Evolutionary conservation across 2,329 filamentous ascomycete genomes (phyloP), one percentile per base, ranked within the genome.

Genomic region (Ophiostoma ips): DNA sequence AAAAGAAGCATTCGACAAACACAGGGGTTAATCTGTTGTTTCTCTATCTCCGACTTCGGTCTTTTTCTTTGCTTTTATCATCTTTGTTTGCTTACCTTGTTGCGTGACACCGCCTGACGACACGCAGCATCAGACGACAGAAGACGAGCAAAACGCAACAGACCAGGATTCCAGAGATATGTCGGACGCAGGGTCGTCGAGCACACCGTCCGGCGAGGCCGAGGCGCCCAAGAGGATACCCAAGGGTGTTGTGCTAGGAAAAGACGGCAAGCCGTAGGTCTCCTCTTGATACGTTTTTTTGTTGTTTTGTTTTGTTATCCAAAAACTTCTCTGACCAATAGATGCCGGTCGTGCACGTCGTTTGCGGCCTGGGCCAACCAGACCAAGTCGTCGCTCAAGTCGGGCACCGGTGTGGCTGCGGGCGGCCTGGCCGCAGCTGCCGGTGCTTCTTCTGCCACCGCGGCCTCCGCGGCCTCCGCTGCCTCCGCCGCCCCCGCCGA

Each of bases 261-360:
- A 83, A 55, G 84, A 92, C 68, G 86, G 86, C 50, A 92, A 92
- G 66, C 86, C 86, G 86, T 90, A 24, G 11, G 49, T 44, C 13
- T 49, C 9, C n/a, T n/a, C n/a, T n/a, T n/a, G n/a, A n/a, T n/a
- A n/a, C n/a, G n/a, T n/a, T n/a, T n/a, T n/a, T n/a, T 34, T 21
- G 19, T 28, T 37, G 5, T 36, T 37, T 1, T 5, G 28, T 34
- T 36, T n/a, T 19, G 37, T 24, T 1, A 36, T 31, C 2, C 15
- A 49, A 10, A 34, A 28, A 5, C 3, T 35, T 57, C 87, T 83
- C 52, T 88, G 83, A 60, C 82, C 30, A 12, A 46, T 57, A 87
- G 83, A 52, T 88, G 84, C 60, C 82, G 82, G 37, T 72, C 81
- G 41, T 88, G 84, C 64, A 86, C 73, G 30, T 81, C 81, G 19